Evolutionary conservation across 2,329 filamentous ascomycete species (phyloP).

Genomic region (Apiospora hydei): DNA sequence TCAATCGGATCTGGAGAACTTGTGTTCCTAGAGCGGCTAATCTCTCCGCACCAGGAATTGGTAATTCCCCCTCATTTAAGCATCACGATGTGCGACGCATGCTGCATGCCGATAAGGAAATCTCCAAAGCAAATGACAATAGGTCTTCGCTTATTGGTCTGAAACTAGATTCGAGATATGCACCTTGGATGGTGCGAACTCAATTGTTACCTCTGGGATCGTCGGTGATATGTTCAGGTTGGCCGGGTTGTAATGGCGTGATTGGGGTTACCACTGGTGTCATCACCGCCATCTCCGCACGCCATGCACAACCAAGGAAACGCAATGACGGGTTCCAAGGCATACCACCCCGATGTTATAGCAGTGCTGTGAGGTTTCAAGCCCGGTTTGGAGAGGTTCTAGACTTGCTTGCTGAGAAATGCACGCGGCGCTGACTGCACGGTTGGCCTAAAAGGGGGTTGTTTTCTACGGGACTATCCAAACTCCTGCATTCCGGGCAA

Average conservation of each 20-base stretch:
- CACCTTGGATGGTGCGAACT: conserved; percentile 11
- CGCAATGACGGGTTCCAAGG: neutral
- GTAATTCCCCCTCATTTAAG: neutral
- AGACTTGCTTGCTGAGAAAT: neutral
- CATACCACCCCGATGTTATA: neutral
- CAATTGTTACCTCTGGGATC: neutral
- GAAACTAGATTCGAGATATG: neutral
- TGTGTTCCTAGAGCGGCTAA: neutral
- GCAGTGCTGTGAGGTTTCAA: neutral
- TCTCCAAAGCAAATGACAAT: neutral
- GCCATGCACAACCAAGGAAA: neutral
- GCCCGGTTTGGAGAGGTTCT: neutral
- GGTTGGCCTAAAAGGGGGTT: neutral
- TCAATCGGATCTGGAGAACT: neutral
- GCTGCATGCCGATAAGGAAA: neutral
- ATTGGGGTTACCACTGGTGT: conserved; percentile 32
- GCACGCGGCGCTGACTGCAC: neutral
- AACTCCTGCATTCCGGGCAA: neutral
- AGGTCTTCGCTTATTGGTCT: neutral
- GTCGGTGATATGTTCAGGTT: conserved; percentile 5
- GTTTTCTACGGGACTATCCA: neutral
- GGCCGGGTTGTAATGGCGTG: conserved; percentile 33
- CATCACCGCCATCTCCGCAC: conserved; percentile 25
- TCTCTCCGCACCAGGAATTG: neutral
- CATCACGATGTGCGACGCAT: neutral